phyloP scores from a whole-genome alignment of 768 basidiomycete genomes.

The Ramaria rubella region DNA sequence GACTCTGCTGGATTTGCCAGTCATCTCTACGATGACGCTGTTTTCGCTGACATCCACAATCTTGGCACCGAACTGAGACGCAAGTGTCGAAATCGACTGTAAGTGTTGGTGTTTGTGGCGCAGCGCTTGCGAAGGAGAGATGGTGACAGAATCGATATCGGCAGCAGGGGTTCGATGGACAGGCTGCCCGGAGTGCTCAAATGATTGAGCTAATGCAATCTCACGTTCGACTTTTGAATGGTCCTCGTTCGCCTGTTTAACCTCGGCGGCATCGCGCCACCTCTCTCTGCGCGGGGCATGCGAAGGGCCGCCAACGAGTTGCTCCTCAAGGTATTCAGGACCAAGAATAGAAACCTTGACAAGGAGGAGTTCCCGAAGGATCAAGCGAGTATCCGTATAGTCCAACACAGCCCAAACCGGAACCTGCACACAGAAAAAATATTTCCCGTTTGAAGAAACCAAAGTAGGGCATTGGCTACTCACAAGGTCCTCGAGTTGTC shows the following conservation, averaged over 20 bases:
- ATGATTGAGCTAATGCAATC: slow-evolving; percentile 63
- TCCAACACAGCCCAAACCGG: slow-evolving; percentile 99
- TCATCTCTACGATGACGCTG: slow-evolving; percentile 90
- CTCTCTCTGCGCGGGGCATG: slow-evolving; percentile 56
- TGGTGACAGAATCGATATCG: slow-evolving; percentile 35
- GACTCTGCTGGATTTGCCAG: slow-evolving; percentile 85
- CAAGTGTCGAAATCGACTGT: slow-evolving; percentile 77
- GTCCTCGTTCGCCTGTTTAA: background rate
- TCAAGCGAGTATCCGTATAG: slow-evolving; percentile 88
- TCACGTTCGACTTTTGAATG: slow-evolving; percentile 61
- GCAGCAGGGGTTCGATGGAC: slow-evolving; percentile 26
- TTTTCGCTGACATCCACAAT: slow-evolving; percentile 94
- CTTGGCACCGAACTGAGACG: slow-evolving; percentile 84
- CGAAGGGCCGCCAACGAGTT: slow-evolving; percentile 78
- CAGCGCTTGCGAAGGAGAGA: slow-evolving; percentile 77
- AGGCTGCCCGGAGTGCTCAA: slow-evolving; percentile 45
- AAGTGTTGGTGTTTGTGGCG: slow-evolving; percentile 86
- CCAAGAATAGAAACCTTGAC: slow-evolving; percentile 97
- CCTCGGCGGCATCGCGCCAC: slow-evolving; percentile 16
- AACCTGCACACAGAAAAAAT: slow-evolving; percentile 46
- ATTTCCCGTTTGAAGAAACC: background rate
- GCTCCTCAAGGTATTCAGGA: slow-evolving; percentile 92
- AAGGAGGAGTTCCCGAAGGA: slow-evolving; percentile 89
- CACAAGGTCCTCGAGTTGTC: slow-evolving; percentile 95
- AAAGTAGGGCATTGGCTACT: slow-evolving; percentile 25